Evolutionary conservation across 768 basidiomycete genomes (phyloP), one percentile per base, ranked within the genome.

Genomic region (Coprinopsis sp.): DNA sequence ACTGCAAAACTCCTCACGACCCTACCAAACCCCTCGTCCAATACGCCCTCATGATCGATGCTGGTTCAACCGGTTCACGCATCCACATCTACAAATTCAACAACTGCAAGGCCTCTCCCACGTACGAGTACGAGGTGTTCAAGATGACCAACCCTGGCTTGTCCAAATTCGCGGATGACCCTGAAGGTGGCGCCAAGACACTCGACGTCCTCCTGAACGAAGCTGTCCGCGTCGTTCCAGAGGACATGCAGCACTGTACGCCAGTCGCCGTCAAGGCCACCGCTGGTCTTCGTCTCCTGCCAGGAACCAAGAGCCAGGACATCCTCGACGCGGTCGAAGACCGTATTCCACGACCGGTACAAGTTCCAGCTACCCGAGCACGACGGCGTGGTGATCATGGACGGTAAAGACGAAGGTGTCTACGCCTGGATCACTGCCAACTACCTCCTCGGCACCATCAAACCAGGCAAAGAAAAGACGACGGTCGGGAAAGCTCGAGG

Each of bases 81-180:
- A 93, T 98, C 58, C 96, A 99, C 74, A 77, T 98, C 25, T 99
- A 98, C 83, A 98, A 96, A 62, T 97, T 98, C 80, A 77, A 95
- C 76, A 84, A 92, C 71, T 93, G 92, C 70, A 72, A 73, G 0
- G 63, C 83, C 0, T 79, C 86, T 0, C 82, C 92, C 1, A 60
- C 71, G 18, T 89, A 88, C 65, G 95, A 98, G 62, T 93, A 93
- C 70, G 96, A 99, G 61, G 86, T 87, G 6, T 98, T 97, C 76
- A 78, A 78, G 58, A 78, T 81, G 74, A 82, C 76, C 6, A 74
- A 86, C 22, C 91, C 90, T 0, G 94, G 95, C 0, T 69, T 98
- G 2, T 91, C 87, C 0, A 58, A 67, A 0, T 93, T 74, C 57
- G 69, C 69, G 0, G 76, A 64, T 12, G 62, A 73, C 8, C 84